phyloP scores from a whole-genome alignment of 441 rosid species.

The Corymbia calophylla region DNA sequence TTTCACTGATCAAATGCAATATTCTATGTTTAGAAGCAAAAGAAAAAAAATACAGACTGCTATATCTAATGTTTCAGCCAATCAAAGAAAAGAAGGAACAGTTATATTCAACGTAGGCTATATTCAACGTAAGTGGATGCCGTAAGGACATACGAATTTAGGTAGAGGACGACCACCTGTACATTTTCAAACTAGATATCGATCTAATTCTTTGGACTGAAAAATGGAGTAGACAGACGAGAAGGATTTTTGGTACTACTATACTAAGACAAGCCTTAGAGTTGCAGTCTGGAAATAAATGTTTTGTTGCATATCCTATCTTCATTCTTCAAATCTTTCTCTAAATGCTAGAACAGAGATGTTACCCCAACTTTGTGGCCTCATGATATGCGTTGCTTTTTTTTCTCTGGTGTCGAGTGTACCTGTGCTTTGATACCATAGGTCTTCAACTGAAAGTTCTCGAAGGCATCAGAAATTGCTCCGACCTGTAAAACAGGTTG shows the following conservation, averaged over 20 bases:
- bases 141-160: background rate
- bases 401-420: constrained; percentile 84
- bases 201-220: background rate
- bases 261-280: background rate
- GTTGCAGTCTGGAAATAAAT: background rate
- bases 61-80: background rate
- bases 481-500: constrained; percentile 43
- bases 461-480: constrained; percentile 81
- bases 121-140: background rate
- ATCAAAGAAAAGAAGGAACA: background rate
- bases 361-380: background rate
- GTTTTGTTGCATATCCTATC: background rate
- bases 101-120: background rate
- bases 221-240: background rate
- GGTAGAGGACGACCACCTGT: background rate
- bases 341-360: background rate
- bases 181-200: background rate
- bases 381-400: constrained; percentile 39
- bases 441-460: constrained; percentile 75
- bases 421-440: constrained; percentile 89
- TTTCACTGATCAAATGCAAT: background rate
- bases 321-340: background rate
- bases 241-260: background rate
- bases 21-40: background rate
- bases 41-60: background rate